Conservation (phyloP, 148 eudicot genomes). For the Rhododendron ferrugineum region DNA sequence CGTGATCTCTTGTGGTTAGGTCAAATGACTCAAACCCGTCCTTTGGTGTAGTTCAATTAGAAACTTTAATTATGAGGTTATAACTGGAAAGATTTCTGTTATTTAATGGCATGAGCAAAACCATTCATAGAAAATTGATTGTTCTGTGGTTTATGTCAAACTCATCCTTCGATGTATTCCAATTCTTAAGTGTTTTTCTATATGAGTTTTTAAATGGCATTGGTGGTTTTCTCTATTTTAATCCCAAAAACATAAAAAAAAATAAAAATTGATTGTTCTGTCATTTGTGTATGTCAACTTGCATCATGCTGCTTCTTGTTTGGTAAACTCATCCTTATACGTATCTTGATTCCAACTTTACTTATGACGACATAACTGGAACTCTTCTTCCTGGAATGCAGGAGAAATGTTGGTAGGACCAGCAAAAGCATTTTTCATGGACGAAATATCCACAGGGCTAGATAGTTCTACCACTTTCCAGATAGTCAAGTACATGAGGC, state of each 20-base stretch:
- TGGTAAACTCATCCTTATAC: background rate
- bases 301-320: background rate
- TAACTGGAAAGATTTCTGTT: background rate
- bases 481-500: slow-evolving; percentile 28
- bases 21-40: background rate
- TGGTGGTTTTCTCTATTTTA: too few species aligned
- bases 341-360: background rate
- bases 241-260: background rate
- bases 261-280: background rate
- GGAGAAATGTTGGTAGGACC: slow-evolving; percentile 43
- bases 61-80: background rate
- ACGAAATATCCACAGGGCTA: slow-evolving; percentile 33
- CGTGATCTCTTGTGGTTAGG: background rate
- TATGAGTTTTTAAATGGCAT: too few species aligned
- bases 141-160: background rate
- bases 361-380: background rate
- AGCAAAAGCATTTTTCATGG: slow-evolving; percentile 36
- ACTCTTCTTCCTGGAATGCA: slow-evolving; percentile 2
- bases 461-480: slow-evolving; percentile 38
- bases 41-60: background rate
- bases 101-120: background rate
- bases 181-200: too few species aligned
- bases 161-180: background rate
- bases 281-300: background rate
- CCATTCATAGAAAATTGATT: background rate